Base-by-base conservation (phyloP, 192 early-diverging fungal species). In the Kickxella alabastrina region DNA sequence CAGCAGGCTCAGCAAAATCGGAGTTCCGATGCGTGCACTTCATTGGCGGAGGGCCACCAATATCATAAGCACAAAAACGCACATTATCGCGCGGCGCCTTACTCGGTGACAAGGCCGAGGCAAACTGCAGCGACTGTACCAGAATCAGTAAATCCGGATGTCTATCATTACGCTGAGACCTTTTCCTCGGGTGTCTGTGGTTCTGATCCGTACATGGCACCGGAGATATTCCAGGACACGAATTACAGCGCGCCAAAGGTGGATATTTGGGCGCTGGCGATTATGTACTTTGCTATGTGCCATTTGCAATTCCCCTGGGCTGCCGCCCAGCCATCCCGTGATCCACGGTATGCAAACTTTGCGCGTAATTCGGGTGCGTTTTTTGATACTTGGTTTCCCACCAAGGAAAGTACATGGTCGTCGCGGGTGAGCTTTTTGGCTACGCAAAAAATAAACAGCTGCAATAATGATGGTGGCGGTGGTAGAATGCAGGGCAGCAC, bases 181-280 rank as follows among this genome's bases (percentile, higher is more conserved):
- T 36, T 68, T 39, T 67, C 65, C 9, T 46, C 45, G 65, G 93
- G 95, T 1, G 68, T 89, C 19, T 90, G 82, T 62, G 94, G 94
- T 1, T 89, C 86, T 12, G 94, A 92, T 43, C 92, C 94, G 9
- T 97, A 97, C 69, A 97, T 97, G 77, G 92, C 90, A 0, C 94
- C 94, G 14, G 94, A 96, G 64, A 65, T 83, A 32, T 90, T 90
- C 51, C 54, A 38, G 1, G 47, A 22, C 42, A 23, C 27, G 14
- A 22, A 43, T 23, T 92, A 97, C 57, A 87, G 90, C 49, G 83
- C 87, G 0, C 77, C 91, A 48, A 55, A 71, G 28, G 87, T 83
- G 6, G 94, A 97, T 59, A 65, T 97, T 4, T 97, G 94, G 94
- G 84, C 86, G 4, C 51, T 87, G 19, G 94, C 89, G 23, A 86